Percentiles rank a stretch among this genome's conserved stretches.
Conservation (phyloP, 192 early-diverging fungal species). For the Geosiphon pyriformis region DNA sequence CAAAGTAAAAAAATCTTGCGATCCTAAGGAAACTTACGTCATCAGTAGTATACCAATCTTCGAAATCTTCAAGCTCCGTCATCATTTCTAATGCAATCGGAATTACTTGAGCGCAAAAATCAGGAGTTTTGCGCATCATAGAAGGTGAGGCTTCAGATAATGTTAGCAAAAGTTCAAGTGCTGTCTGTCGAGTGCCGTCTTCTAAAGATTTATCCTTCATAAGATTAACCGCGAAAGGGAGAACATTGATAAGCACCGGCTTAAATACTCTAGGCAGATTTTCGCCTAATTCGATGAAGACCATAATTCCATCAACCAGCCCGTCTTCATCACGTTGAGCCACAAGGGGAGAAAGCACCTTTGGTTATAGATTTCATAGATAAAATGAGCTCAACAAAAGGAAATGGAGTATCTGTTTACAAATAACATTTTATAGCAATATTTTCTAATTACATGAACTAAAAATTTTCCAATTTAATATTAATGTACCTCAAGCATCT, state of each 20-base stretch:
- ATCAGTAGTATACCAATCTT: conserved; percentile 85
- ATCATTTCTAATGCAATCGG: conserved; percentile 94
- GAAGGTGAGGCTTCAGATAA: conserved; percentile 82
- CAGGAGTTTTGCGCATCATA: conserved; percentile 85
- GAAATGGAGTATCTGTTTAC: no score
- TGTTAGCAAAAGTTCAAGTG: conserved; percentile 88
- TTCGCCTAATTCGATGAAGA: conserved; percentile 85
- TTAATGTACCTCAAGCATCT: conserved; percentile 67
- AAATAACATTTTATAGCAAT: no score
- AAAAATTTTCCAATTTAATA: no score
- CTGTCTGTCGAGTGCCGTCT: conserved; percentile 78
- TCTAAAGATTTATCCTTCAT: conserved; percentile 80
- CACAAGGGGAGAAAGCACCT: conserved; percentile 64
- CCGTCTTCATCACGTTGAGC: conserved; percentile 64
- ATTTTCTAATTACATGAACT: no score
- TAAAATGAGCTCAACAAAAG: no score
- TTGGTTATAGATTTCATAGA: conserved; percentile 1
- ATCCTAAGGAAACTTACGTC: conserved; percentile 44
- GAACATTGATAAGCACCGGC: conserved; percentile 62
- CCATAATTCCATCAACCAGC: conserved; percentile 65
- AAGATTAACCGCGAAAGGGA: conserved; percentile 70
- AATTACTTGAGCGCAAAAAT: conserved; percentile 72
- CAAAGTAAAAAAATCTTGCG: not conserved
- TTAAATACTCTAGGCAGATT: conserved; percentile 79
- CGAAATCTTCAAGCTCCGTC: conserved; percentile 83